These are phyloP conservation scores for Hypholoma sublateritium DNA, from an alignment of 768 basidiomycete species.

Conservation along the genomic window DNA sequence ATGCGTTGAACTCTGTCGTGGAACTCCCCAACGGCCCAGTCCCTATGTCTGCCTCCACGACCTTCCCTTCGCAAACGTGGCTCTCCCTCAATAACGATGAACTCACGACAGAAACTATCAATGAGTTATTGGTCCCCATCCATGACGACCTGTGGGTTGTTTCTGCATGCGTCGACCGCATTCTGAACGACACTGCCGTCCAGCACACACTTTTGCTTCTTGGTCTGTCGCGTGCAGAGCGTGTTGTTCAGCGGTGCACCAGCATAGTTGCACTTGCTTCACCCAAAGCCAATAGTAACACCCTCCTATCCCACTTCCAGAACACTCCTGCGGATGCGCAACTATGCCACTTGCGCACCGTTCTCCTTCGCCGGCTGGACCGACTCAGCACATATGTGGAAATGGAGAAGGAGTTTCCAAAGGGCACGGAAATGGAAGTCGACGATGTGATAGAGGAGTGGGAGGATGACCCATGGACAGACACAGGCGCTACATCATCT, in stretches of 20 bases:
- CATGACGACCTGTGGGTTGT: conserved; percentile 76
- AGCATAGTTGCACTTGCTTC: conserved; percentile 26
- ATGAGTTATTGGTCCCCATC: conserved; percentile 46
- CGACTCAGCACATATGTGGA: conserved; percentile 71
- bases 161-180: conserved; percentile 70
- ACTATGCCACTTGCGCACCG: conserved; percentile 60
- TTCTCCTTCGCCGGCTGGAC: conserved; percentile 71
- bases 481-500: conserved; percentile 28
- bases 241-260: conserved; percentile 47
- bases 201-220: conserved; percentile 61
- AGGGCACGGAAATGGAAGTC: conserved; percentile 31
- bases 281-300: conserved; percentile 16
- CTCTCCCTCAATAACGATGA: conserved; percentile 51
- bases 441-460: conserved; percentile 64
- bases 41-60: conserved; percentile 26
- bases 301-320: conserved; percentile 55
- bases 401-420: conserved; percentile 46
- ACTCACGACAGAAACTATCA: conserved; percentile 50
- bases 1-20: conserved; percentile 8
- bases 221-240: conserved; percentile 60
- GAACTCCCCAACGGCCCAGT: conserved; percentile 7
- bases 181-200: conserved; percentile 53
- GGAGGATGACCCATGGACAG: conserved; percentile 81
- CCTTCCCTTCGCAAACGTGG: conserved; percentile 40
- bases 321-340: conserved; percentile 59